Percentiles rank a stretch among this genome's conserved stretches.
Conservation (phyloP, 495 filamentous ascomycete species). For the Staphylotrichum longicolle region DNA sequence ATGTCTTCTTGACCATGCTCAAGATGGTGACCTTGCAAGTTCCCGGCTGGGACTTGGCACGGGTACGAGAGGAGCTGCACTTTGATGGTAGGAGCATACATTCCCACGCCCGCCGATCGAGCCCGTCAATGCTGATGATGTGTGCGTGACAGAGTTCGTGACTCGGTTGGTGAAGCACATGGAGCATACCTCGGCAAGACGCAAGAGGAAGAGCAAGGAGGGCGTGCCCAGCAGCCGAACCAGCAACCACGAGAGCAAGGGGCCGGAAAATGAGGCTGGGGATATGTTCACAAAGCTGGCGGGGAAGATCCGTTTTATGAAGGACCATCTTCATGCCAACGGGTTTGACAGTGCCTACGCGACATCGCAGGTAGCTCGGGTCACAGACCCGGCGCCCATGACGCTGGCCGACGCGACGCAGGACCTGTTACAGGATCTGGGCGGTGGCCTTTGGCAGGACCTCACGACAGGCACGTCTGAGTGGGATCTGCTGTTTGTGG, state of each 20-base stretch:
- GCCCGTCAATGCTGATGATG: not conserved
- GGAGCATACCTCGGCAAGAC: constrained; percentile 18
- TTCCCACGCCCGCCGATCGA: not conserved
- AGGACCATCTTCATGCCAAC: constrained; percentile 15
- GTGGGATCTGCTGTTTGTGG: not conserved
- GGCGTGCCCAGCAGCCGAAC: not conserved
- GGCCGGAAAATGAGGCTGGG: constrained; percentile 12
- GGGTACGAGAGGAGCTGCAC: constrained; percentile 21
- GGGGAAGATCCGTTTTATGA: constrained; percentile 20
- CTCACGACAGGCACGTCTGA: not conserved
- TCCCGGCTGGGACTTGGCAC: constrained; percentile 29
- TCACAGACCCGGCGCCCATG: constrained; percentile 17
- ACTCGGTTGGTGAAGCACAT: constrained; percentile 24
- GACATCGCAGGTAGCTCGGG: constrained; percentile 8
- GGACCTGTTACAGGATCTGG: constrained; percentile 23
- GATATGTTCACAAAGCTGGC: constrained; percentile 24
- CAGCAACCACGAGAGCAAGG: not conserved
- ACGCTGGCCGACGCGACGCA: constrained; percentile 23
- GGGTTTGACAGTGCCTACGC: constrained; percentile 21
- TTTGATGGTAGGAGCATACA: constrained; percentile 16
- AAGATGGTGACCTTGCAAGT: constrained; percentile 28
- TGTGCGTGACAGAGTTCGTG: not conserved
- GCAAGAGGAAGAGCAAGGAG: constrained; percentile 1
- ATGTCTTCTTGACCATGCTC: constrained; percentile 31
- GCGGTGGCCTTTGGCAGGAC: constrained; percentile 21